Evolutionary conservation across 306 rosid species (phyloP).

Genomic region (Glycyrrhiza uralensis): DNA sequence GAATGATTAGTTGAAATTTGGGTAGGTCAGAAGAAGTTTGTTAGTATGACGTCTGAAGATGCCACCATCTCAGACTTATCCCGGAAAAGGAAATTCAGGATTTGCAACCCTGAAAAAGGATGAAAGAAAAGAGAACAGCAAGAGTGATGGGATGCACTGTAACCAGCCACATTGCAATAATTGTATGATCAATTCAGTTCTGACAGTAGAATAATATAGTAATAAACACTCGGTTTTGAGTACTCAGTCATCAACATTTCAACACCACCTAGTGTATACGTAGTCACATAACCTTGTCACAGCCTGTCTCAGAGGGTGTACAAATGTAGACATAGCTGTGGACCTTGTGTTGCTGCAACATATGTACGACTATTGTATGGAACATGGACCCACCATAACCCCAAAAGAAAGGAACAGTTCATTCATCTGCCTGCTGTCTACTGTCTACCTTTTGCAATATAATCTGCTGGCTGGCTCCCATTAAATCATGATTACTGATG

Average conservation of each 20-base stretch:
- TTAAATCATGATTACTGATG: conserved; percentile 7
- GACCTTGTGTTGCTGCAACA: conserved; percentile 7
- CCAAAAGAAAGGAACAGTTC: conserved; percentile 1
- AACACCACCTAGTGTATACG: not conserved
- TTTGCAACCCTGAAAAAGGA: conserved; percentile 2
- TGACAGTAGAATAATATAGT: conserved; percentile 12
- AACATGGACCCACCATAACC: conserved; percentile 35
- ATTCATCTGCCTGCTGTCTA: not conserved
- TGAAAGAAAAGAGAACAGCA: conserved; percentile 9
- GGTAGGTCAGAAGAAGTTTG: not conserved
- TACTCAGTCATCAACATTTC: conserved; percentile 26
- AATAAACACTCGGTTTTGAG: conserved; percentile 12
- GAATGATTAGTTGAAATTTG: not conserved
- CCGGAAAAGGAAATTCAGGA: conserved; percentile 16
- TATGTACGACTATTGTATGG: conserved; percentile 25
- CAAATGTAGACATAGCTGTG: not conserved
- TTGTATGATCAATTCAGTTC: conserved; percentile 5
- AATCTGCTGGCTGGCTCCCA: conserved; percentile 12
- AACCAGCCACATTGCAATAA: conserved; percentile 8
- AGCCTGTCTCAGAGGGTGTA: not conserved
- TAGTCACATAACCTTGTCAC: not conserved
- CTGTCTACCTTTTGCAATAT: not conserved
- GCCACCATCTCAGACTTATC: not conserved
- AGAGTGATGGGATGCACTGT: conserved; percentile 10
- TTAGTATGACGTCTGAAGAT: not conserved